These are phyloP conservation scores for Diutina scorzettiae DNA, from an alignment of 1,139 yeast genomes.

Conservation along the genomic window DNA sequence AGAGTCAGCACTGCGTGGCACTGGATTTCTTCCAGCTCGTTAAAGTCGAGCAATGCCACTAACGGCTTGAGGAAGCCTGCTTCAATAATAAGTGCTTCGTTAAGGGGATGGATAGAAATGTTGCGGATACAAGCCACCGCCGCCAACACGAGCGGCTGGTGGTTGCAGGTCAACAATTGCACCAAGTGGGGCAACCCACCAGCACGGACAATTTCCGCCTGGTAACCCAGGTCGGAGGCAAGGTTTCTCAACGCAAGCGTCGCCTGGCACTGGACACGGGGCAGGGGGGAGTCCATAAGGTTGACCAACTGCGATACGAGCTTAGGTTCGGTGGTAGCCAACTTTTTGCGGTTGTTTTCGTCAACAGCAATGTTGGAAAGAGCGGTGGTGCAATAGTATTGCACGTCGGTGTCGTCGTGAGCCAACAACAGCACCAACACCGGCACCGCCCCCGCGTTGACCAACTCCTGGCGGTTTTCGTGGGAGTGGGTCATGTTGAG, in stretches of 20 bases:
- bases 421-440: conserved; percentile 83
- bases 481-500: conserved; percentile 96
- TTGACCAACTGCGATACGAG: conserved; percentile 78
- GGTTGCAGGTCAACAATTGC: conserved; percentile 74
- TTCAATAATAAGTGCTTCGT: conserved; percentile 89
- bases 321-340: conserved; percentile 90
- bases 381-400: conserved; percentile 96
- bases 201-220: conserved; percentile 87
- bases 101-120: conserved; percentile 90
- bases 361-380: conserved; percentile 95
- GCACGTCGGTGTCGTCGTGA: conserved; percentile 90
- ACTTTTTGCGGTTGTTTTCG: conserved; percentile 75
- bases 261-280: conserved; percentile 97
- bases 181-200: conserved; percentile 92
- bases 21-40: conserved; percentile 89
- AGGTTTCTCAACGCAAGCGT: conserved; percentile 89
- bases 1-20: conserved; percentile 95
- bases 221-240: conserved; percentile 90
- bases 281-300: conserved; percentile 85
- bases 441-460: conserved; percentile 97
- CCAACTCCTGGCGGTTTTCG: conserved; percentile 92
- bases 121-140: conserved; percentile 98
- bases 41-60: conserved; percentile 71
- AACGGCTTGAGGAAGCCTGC: conserved; percentile 91
- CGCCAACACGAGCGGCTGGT: conserved; percentile 86